Conservation (phyloP, 495 filamentous ascomycete species). For the Penicillium herquei region DNA sequence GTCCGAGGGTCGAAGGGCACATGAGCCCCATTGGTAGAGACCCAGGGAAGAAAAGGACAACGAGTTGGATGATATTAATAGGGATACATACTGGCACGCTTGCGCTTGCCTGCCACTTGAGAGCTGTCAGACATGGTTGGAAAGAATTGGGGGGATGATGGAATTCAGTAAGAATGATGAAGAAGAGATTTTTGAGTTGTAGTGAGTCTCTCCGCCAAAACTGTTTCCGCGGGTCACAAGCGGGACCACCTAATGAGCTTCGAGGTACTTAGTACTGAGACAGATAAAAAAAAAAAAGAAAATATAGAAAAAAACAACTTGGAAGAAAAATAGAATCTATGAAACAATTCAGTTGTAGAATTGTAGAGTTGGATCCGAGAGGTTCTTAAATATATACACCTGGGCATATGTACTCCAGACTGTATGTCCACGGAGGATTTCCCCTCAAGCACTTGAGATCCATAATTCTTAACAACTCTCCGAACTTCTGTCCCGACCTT, state of each 20-base stretch:
- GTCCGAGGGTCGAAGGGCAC: too few relatives aligned
- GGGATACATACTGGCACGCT: slow-evolving; percentile 46
- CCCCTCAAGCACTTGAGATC: too few relatives aligned
- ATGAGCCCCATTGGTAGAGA: too few relatives aligned
- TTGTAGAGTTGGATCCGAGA: too few relatives aligned
- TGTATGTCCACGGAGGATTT: too few relatives aligned
- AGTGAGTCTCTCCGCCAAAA: slow-evolving; percentile 5
- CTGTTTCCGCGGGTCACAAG: slow-evolving; percentile 23
- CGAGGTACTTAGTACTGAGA: not conserved
- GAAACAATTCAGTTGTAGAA: too few relatives aligned
- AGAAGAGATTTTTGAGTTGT: slow-evolving; percentile 25
- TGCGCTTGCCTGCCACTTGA: slow-evolving; percentile 48
- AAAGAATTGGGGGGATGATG: slow-evolving; percentile 1
- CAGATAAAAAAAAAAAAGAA: not conserved
- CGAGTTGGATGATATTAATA: not conserved
- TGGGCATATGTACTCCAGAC: too few relatives aligned
- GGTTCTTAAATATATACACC: too few relatives aligned
- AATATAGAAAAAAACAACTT: not conserved
- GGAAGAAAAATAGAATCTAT: not conserved
- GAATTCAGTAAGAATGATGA: slow-evolving; percentile 5
- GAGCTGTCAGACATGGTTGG: slow-evolving; percentile 36
- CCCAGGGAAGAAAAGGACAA: not conserved
- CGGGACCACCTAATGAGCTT: slow-evolving; percentile 11
- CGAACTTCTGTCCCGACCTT: too few relatives aligned
- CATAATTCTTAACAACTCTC: too few relatives aligned